A percentile compares a stretch with the other conserved stretches of the same genome.
Conservation (phyloP, 78 protist genomes). For the Trichosphaerium sp. region DNA sequence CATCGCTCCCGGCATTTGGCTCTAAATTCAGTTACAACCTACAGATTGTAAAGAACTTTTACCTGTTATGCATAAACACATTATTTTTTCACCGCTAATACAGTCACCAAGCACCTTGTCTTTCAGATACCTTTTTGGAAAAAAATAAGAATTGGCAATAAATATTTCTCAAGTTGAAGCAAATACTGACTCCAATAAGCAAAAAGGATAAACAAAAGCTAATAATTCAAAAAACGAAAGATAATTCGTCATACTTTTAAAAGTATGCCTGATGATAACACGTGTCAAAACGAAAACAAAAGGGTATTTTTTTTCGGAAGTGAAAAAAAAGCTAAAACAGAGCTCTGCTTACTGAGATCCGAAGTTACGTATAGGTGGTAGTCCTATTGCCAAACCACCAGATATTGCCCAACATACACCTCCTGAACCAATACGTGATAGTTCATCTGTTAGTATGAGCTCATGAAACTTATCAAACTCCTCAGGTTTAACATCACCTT, state of each 20-base stretch:
- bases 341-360: slow-evolving; percentile 21
- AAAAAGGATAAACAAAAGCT: too few relatives aligned
- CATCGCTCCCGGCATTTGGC: not conserved
- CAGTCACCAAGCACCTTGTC: not conserved
- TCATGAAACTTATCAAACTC: slow-evolving; percentile 31
- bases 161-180: too few relatives aligned
- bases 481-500: slow-evolving; percentile 23
- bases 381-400: slow-evolving; percentile 25
- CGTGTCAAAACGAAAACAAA: too few relatives aligned
- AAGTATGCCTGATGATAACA: too few relatives aligned
- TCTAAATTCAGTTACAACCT: too few relatives aligned
- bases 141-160: too few relatives aligned
- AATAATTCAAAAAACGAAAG: too few relatives aligned
- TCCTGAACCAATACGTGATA: slow-evolving; percentile 14
- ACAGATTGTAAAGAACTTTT: too few relatives aligned
- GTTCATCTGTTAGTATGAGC: slow-evolving; percentile 18
- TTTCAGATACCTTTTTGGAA: slow-evolving; percentile 9
- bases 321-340: too few relatives aligned
- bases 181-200: too few relatives aligned
- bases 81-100: slow-evolving; percentile 28
- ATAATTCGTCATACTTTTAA: too few relatives aligned
- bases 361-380: slow-evolving; percentile 44
- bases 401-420: slow-evolving; percentile 1
- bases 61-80: slow-evolving; percentile 37
- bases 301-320: too few relatives aligned